Conservation (phyloP, 345 rosid genomes). For the Lagerstroemia speciosa region DNA sequence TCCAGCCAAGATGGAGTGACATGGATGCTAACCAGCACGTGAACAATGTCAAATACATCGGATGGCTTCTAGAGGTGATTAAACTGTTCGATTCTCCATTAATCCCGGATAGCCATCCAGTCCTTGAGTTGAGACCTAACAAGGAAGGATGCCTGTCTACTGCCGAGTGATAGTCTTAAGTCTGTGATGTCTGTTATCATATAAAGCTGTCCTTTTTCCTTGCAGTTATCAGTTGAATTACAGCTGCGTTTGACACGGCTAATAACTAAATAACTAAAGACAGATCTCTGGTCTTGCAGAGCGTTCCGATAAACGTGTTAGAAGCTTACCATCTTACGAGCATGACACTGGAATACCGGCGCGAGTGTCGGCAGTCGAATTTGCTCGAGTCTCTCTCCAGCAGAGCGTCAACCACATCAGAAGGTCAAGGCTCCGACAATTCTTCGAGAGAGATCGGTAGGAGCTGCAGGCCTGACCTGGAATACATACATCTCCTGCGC, state of each 20-base stretch:
- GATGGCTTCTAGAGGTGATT: conserved; percentile 62
- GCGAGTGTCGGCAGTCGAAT: conserved; percentile 47
- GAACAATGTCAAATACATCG: conserved; percentile 64
- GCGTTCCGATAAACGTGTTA: conserved; percentile 44
- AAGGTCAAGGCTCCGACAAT: conserved; percentile 13
- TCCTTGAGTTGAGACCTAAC: too few relatives aligned
- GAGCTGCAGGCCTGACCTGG: conserved; percentile 25
- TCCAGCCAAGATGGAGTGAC: conserved; percentile 67
- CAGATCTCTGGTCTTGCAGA: conserved; percentile 23
- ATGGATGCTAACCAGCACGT: conserved; percentile 70
- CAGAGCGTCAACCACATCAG: conserved; percentile 12
- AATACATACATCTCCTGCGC: conserved; percentile 40
- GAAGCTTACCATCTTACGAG: conserved; percentile 36
- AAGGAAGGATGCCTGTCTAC: too few relatives aligned
- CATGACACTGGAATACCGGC: conserved; percentile 52
- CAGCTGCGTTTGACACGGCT: too few relatives aligned
- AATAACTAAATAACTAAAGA: too few relatives aligned
- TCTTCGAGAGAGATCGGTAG: conserved; percentile 8
- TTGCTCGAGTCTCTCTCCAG: conserved; percentile 51
- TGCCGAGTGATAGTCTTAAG: too few relatives aligned
- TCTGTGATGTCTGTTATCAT: too few relatives aligned
- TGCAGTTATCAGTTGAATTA: too few relatives aligned
- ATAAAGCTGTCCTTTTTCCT: too few relatives aligned
- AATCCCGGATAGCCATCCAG: too few relatives aligned
- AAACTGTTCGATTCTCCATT: too few relatives aligned